Percentiles rank a stretch among this genome's conserved stretches.
phyloP scores from a whole-genome alignment of 768 basidiomycete genomes.

The Auricularia auricula-judae region DNA sequence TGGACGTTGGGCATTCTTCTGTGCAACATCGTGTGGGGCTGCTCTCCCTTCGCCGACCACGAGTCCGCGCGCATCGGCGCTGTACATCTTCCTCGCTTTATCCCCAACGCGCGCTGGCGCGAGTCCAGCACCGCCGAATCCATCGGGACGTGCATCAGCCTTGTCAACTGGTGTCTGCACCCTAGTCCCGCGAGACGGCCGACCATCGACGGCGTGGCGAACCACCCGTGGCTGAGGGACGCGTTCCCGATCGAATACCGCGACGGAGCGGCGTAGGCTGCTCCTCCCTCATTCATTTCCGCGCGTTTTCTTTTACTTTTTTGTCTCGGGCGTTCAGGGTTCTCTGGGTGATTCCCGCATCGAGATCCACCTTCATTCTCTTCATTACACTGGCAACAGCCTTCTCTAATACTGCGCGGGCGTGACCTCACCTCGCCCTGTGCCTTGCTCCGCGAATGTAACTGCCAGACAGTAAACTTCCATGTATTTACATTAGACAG shows the following conservation, averaged over 20 bases:
- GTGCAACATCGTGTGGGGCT: constrained; percentile 86
- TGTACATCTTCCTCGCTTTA: constrained; percentile 31
- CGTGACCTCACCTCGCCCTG: too few relatives aligned
- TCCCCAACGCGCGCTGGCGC: background rate
- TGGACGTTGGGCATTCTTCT: constrained; percentile 95
- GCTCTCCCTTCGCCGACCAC: constrained; percentile 86
- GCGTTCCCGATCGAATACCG: background rate
- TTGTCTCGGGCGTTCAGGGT: too few relatives aligned
- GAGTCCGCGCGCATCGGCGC: constrained; percentile 63
- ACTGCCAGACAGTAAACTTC: too few relatives aligned
- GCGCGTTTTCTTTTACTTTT: too few relatives aligned
- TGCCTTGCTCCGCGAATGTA: too few relatives aligned
- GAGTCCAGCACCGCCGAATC: constrained; percentile 25
- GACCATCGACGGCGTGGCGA: constrained; percentile 68
- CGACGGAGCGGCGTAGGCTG: background rate
- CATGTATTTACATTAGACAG: too few relatives aligned
- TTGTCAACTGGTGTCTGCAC: constrained; percentile 72
- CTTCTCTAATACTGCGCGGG: too few relatives aligned
- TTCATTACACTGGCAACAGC: too few relatives aligned
- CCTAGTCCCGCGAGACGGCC: constrained; percentile 73
- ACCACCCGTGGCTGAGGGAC: constrained; percentile 65
- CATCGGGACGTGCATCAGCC: constrained; percentile 35
- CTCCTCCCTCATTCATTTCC: too few relatives aligned
- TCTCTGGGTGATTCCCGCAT: too few relatives aligned
- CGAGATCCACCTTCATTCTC: too few relatives aligned